Conservation (phyloP, 2,329 filamentous ascomycete species). For the Teratosphaeria destructans region DNA sequence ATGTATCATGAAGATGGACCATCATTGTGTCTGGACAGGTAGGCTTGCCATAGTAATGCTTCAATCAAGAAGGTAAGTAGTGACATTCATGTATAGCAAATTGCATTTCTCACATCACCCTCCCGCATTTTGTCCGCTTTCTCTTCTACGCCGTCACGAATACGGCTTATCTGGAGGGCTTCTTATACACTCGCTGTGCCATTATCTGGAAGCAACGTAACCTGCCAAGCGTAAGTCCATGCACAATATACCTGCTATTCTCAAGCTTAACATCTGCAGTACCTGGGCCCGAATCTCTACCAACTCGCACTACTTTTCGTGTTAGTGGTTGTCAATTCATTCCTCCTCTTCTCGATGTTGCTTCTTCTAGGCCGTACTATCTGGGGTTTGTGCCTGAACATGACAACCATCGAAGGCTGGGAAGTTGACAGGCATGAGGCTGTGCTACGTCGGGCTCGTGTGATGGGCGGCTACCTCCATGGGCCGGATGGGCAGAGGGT, state of each 20-base stretch:
- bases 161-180: constrained; percentile 49
- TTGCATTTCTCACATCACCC: constrained; percentile 72
- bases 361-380: constrained; percentile 56
- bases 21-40: constrained; percentile 71
- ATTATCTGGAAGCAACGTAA: constrained; percentile 55
- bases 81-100: constrained; percentile 38
- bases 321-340: constrained; percentile 46
- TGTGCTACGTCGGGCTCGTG: constrained; percentile 33
- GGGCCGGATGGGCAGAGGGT: constrained; percentile 46
- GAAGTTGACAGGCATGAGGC: constrained; percentile 43
- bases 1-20: constrained; percentile 26
- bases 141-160: constrained; percentile 57
- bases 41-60: constrained; percentile 12
- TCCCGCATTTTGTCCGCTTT: constrained; percentile 75
- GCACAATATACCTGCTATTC: background rate
- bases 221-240: constrained; percentile 49
- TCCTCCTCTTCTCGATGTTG: constrained; percentile 51
- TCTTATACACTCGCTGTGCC: constrained; percentile 50
- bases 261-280: constrained; percentile 30
- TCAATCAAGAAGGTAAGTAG: constrained; percentile 12
- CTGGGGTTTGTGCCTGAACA: constrained; percentile 55
- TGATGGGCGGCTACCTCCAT: constrained; percentile 46
- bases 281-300: constrained; percentile 56
- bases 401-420: constrained; percentile 74
- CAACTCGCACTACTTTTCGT: constrained; percentile 53